These are phyloP conservation scores for Brasenia schreberi DNA, from an alignment of 164 flowering plant species.

Conservation along the genomic window DNA sequence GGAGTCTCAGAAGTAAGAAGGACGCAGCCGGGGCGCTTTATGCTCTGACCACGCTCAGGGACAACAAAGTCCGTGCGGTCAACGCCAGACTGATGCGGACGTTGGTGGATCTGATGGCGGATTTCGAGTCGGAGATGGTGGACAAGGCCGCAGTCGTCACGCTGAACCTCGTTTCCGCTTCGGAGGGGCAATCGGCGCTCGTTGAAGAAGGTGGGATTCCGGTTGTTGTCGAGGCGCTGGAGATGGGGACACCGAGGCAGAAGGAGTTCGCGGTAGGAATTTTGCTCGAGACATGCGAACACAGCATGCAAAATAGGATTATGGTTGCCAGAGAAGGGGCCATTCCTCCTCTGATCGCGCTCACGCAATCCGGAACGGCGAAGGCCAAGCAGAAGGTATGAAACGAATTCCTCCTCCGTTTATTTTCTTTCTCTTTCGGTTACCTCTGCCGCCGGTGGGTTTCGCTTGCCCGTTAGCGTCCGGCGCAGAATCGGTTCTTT, in stretches of 20 bases:
- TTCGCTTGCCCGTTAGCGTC: no score
- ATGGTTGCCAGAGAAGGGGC: slow-evolving; percentile 95
- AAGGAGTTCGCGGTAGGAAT: slow-evolving; percentile 61
- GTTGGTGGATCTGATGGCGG: slow-evolving; percentile 78
- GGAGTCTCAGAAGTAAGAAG: slow-evolving; percentile 63
- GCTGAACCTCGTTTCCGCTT: slow-evolving; percentile 28
- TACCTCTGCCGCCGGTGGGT: no score
- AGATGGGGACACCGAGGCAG: slow-evolving; percentile 70
- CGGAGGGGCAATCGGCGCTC: slow-evolving; percentile 42
- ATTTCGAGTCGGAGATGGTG: slow-evolving; percentile 67
- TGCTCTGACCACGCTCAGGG: slow-evolving; percentile 50
- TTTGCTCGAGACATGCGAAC: slow-evolving; percentile 55
- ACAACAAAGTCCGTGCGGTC: slow-evolving; percentile 63
- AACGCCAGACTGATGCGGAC: slow-evolving; percentile 61
- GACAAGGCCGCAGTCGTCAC: slow-evolving; percentile 75
- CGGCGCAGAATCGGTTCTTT: no score
- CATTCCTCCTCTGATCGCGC: slow-evolving; percentile 68
- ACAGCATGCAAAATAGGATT: slow-evolving; percentile 31
- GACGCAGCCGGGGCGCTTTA: slow-evolving; percentile 80
- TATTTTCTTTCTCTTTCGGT: no score
- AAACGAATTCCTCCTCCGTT: no score
- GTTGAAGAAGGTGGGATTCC: slow-evolving; percentile 91
- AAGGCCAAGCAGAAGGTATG: slow-evolving; percentile 64
- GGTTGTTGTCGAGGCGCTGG: slow-evolving; percentile 74
- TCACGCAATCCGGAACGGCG: slow-evolving; percentile 66